Conservation (phyloP, 73 alveolate species). For the Paramecium bursaria region DNA sequence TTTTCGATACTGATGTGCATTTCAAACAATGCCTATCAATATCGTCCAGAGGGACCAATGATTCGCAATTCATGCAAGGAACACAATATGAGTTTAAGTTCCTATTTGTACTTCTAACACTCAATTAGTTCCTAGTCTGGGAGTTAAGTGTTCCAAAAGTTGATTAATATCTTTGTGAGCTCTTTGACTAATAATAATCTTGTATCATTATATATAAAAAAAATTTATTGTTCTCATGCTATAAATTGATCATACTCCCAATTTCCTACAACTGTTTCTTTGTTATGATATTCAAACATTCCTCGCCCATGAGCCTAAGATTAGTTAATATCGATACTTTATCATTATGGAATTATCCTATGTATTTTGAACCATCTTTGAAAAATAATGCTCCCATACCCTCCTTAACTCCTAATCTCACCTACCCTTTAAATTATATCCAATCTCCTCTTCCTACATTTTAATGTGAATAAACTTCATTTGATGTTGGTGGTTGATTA, state of each 20-base stretch:
- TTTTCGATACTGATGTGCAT: conserved; percentile 11
- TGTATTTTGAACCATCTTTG: conserved; percentile 39
- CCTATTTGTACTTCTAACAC: too few species aligned
- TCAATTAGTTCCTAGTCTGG: too few species aligned
- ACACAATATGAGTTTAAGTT: too few species aligned
- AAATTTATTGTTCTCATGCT: background rate
- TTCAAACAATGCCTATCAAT: background rate
- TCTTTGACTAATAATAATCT: too few species aligned
- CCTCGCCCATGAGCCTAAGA: conserved; percentile 63
- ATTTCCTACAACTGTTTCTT: background rate
- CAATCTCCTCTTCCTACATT: conserved; percentile 34
- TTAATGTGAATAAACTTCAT: conserved; percentile 12
- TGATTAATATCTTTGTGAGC: too few species aligned
- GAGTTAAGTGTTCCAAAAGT: too few species aligned
- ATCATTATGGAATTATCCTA: conserved; percentile 2
- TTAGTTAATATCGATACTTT: too few species aligned
- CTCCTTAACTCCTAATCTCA: background rate
- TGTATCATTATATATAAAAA: too few species aligned
- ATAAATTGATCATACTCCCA: conserved; percentile 23
- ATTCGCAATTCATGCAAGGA: conserved; percentile 62
- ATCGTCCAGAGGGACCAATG: conserved; percentile 32
- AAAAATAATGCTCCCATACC: conserved; percentile 38
- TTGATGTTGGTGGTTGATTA: conserved; percentile 1
- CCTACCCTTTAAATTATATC: conserved; percentile 37
- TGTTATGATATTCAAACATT: conserved; percentile 24